phyloP scores from a whole-genome alignment of 352 stramenopile species.

The Phytophthora capsici region DNA sequence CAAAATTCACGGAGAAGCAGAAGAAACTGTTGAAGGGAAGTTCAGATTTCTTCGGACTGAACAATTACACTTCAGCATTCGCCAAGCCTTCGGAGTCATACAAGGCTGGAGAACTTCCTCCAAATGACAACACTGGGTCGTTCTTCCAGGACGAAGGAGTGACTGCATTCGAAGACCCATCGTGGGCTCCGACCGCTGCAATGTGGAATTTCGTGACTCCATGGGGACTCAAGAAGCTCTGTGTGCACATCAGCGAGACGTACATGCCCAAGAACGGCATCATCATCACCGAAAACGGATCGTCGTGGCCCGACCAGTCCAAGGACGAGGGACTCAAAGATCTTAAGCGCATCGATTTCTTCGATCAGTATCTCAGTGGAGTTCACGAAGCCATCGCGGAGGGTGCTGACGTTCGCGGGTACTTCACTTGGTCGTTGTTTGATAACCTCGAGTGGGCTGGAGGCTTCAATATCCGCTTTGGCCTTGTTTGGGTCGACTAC shows the following conservation, averaged over 20 bases:
- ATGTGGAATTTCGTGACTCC: constrained; percentile 75
- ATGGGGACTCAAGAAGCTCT: constrained; percentile 87
- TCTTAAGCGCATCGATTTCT: constrained; percentile 80
- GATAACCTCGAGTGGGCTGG: constrained; percentile 94
- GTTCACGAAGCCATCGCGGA: constrained; percentile 62
- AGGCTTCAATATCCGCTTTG: constrained; percentile 65
- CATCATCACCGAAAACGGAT: constrained; percentile 94
- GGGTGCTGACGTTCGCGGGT: constrained; percentile 74
- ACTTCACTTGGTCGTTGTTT: constrained; percentile 92
- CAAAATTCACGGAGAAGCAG: constrained; percentile 89
- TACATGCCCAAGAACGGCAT: constrained; percentile 84
- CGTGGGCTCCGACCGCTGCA: constrained; percentile 85
- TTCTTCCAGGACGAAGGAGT: constrained; percentile 56
- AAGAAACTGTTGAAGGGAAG: constrained; percentile 80
- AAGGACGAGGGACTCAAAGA: constrained; percentile 82
- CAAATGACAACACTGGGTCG: constrained; percentile 28
- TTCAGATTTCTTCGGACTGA: constrained; percentile 95
- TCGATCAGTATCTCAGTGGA: constrained; percentile 82
- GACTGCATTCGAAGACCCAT: constrained; percentile 45
- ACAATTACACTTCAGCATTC: constrained; percentile 91
- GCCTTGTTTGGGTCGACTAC: constrained; percentile 63
- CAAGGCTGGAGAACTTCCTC: constrained; percentile 17
- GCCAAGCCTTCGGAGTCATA: constrained; percentile 50
- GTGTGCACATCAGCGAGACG: constrained; percentile 89
- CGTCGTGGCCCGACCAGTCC: constrained; percentile 61